These are phyloP conservation scores for Byssochlamys sp. DNA, from an alignment of 2,329 filamentous ascomycete species.

Conservation along the genomic window DNA sequence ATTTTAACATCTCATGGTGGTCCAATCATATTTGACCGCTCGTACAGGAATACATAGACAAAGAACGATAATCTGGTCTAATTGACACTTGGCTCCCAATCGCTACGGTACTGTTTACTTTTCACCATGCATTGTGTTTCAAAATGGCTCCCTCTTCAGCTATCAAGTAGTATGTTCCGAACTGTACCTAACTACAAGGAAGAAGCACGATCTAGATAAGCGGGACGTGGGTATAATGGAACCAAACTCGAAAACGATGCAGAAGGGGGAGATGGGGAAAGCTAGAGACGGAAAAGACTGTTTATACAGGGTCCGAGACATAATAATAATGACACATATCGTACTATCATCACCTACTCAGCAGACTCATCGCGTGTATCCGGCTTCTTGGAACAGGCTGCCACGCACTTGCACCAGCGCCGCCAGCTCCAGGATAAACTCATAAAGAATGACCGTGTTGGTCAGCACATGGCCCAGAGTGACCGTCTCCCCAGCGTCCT, in stretches of 20 bases:
- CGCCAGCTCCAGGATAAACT: constrained; percentile 68
- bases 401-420: constrained; percentile 66
- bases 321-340: neutral
- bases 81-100: neutral
- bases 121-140: neutral
- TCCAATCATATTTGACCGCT: neutral
- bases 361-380: constrained; percentile 36
- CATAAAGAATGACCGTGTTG: constrained; percentile 69
- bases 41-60: neutral
- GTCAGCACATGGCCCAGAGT: constrained; percentile 71
- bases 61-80: neutral
- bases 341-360: neutral
- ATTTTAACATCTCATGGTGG: neutral
- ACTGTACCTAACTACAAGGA: neutral
- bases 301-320: neutral
- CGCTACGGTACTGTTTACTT: neutral
- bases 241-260: neutral
- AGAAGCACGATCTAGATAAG: neutral
- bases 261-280: neutral
- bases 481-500: constrained; percentile 39
- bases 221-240: neutral
- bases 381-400: constrained; percentile 66
- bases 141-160: neutral
- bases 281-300: neutral
- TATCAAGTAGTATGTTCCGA: neutral